Conservation (phyloP, 2,329 filamentous ascomycete species). For the Neofusicoccum cordaticola region DNA sequence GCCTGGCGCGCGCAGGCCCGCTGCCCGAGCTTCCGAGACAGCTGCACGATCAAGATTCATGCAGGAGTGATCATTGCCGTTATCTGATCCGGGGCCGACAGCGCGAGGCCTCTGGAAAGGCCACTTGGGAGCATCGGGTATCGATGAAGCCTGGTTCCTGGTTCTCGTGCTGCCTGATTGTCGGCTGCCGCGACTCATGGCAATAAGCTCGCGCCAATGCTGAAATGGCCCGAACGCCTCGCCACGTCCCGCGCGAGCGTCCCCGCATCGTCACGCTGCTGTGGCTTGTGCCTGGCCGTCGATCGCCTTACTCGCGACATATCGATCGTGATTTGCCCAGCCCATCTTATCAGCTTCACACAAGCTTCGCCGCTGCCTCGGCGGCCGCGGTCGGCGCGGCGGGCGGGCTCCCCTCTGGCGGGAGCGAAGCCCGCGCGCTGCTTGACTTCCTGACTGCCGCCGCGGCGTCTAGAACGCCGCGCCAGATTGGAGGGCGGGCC, state of each 20-base stretch:
- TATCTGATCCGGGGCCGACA: not conserved
- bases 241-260: slow-evolving; percentile 17
- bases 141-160: slow-evolving; percentile 17
- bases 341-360: slow-evolving; percentile 6
- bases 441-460: not conserved
- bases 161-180: slow-evolving; percentile 13
- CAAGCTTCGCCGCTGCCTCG: not conserved
- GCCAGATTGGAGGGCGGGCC: not conserved
- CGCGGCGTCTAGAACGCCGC: not conserved
- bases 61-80: slow-evolving; percentile 1
- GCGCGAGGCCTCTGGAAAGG: not conserved
- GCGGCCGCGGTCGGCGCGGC: not conserved
- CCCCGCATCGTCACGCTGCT: slow-evolving; percentile 14
- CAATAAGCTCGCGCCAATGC: slow-evolving; percentile 17
- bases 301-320: not conserved
- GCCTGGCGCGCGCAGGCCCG: not conserved
- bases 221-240: slow-evolving; percentile 18
- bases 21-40: slow-evolving; percentile 12
- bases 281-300: slow-evolving; percentile 12
- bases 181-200: slow-evolving; percentile 15
- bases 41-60: slow-evolving; percentile 7
- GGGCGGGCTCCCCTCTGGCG: not conserved
- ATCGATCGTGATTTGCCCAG: slow-evolving; percentile 1
- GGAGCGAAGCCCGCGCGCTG: not conserved
- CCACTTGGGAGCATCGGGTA: slow-evolving; percentile 9